phyloP scores from a whole-genome alignment of 768 basidiomycete genomes.

The Cystobasidium onofrii region DNA sequence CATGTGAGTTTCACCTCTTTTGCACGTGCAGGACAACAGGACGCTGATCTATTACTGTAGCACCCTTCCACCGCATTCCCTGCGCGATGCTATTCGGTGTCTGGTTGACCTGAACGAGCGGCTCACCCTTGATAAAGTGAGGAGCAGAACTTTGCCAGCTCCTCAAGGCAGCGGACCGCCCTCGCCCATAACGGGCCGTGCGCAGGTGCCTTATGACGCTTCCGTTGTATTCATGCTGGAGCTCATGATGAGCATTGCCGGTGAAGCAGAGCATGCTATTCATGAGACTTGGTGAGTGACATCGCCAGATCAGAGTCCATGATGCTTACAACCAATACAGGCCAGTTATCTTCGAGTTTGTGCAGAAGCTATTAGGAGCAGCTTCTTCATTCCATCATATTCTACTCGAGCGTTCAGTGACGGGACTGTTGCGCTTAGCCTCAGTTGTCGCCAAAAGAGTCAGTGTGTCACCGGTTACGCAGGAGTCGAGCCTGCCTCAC shows the following conservation, averaged over 20 bases:
- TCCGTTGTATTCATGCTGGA: slow-evolving; percentile 90
- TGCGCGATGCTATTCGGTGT: slow-evolving; percentile 71
- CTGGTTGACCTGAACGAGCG: slow-evolving; percentile 85
- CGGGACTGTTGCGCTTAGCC: slow-evolving; percentile 76
- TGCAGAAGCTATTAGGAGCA: slow-evolving; percentile 67
- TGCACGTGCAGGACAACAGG: background rate
- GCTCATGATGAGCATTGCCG: slow-evolving; percentile 82
- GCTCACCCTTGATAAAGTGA: slow-evolving; percentile 62
- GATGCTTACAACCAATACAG: background rate
- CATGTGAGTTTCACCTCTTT: slow-evolving; percentile 55
- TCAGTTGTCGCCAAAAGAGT: slow-evolving; percentile 72
- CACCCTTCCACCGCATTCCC: slow-evolving; percentile 50
- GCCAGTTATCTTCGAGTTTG: slow-evolving; percentile 90
- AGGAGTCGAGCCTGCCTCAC: background rate
- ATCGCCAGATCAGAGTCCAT: background rate
- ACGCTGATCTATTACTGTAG: slow-evolving; percentile 10
- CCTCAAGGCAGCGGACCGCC: slow-evolving; percentile 20
- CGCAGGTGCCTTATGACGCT: slow-evolving; percentile 78
- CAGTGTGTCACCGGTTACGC: slow-evolving; percentile 38
- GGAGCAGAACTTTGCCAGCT: slow-evolving; percentile 12
- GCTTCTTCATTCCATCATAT: slow-evolving; percentile 77
- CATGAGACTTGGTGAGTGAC: slow-evolving; percentile 66
- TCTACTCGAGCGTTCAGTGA: slow-evolving; percentile 86
- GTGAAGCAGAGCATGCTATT: slow-evolving; percentile 65
- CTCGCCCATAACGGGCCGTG: slow-evolving; percentile 16